Conservation (phyloP, 768 basidiomycete species). For the Floccularia luteovirens region DNA sequence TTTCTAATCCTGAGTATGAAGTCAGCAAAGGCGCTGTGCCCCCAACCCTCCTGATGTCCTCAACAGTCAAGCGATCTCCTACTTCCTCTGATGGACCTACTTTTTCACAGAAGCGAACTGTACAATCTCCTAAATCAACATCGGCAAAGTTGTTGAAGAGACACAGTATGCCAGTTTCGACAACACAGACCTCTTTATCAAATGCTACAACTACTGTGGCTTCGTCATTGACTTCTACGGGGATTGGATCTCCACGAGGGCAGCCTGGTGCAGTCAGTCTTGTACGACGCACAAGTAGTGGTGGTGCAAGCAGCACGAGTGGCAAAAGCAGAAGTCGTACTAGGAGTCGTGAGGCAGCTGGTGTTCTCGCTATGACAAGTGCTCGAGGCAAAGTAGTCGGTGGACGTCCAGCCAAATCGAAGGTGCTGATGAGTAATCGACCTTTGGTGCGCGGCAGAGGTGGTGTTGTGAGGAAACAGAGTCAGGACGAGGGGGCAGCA, state of each 20-base stretch:
- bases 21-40: no score
- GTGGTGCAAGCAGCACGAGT: slow-evolving; percentile 3
- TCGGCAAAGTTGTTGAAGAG: slow-evolving; percentile 3
- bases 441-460: neutral
- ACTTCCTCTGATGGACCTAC: no score
- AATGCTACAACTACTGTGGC: neutral
- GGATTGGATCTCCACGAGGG: no score
- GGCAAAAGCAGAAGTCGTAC: slow-evolving; percentile 5
- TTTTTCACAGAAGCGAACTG: no score
- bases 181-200: neutral
- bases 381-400: neutral
- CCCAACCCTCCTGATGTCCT: no score
- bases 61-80: no score
- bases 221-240: neutral
- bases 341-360: slow-evolving; percentile 3
- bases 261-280: no score
- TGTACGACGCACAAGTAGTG: slow-evolving; percentile 7
- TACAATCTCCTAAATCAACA: neutral
- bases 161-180: neutral
- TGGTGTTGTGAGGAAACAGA: neutral
- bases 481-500: slow-evolving; percentile 7
- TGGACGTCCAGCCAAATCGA: neutral
- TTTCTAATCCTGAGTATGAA: no score
- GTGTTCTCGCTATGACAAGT: slow-evolving; percentile 5
- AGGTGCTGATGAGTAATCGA: neutral